These are phyloP conservation scores for Sphaerulina populicola DNA, from an alignment of 2,329 filamentous ascomycete genomes.

Conservation along the genomic window DNA sequence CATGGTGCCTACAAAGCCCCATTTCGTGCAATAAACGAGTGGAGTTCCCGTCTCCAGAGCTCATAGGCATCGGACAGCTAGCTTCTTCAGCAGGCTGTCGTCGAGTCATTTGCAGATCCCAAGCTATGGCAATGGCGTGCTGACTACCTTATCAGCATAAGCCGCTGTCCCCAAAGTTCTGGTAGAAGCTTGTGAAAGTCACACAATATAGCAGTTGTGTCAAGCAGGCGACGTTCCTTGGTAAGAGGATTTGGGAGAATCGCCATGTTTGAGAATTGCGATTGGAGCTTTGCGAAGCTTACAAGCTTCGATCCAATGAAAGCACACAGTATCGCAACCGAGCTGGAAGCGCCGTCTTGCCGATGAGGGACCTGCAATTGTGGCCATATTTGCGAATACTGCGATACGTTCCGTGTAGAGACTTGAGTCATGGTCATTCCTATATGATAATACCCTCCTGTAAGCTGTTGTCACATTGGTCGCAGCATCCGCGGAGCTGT, in stretches of 20 bases:
- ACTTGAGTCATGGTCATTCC: not conserved
- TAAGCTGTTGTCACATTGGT: too few species aligned
- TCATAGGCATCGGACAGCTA: not conserved
- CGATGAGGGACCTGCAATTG: not conserved
- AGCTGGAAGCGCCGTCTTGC: not conserved
- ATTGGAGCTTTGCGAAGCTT: constrained; percentile 2
- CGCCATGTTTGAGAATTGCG: not conserved
- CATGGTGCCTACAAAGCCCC: constrained; percentile 1
- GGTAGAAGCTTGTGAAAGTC: not conserved
- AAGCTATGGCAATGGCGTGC: constrained; percentile 2
- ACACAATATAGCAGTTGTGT: not conserved
- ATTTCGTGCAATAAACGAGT: not conserved
- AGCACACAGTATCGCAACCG: not conserved
- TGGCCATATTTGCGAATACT: not conserved
- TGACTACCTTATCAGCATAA: not conserved
- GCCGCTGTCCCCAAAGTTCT: not conserved
- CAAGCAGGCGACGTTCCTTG: constrained; percentile 1
- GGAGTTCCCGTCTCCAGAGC: not conserved
- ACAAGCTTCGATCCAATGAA: constrained; percentile 2
- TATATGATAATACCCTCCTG: not conserved
- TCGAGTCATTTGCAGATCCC: not conserved
- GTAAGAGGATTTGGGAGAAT: not conserved
- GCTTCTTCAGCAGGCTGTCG: not conserved
- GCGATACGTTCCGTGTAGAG: not conserved
- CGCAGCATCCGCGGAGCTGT: too few species aligned